Base-by-base conservation (phyloP, 2,329 filamentous ascomycete species). In the Chrysosporium queenslandicum region DNA sequence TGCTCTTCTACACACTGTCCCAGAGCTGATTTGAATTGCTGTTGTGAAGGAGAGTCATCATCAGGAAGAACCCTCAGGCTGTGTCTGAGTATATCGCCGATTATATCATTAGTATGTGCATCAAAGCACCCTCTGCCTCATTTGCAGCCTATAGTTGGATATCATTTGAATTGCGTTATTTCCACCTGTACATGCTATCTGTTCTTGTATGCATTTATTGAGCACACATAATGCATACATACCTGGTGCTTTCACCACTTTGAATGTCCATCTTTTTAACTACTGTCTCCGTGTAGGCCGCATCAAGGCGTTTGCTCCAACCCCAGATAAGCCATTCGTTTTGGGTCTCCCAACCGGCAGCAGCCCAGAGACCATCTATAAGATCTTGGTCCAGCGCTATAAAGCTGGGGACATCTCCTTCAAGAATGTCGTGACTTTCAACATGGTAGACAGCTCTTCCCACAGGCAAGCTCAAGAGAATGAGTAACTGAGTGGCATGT, bases 351-450 rank as follows among this genome's bases (percentile, higher is more conserved):
- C 87, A 8, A 94, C 87, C 1, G 87, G 87, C 50, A 89, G 85
- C 61, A 90, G 84, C 57, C 87, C 87, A 2, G 78, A 89, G 56
- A 76, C 80, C 48, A 82, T 92, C 58, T 94, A 94, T 73, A 81
- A 81, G 66, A 77, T 83, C 59, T 77, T 94, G 23, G 87, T 92
- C 46, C 62, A 71, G 58, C 64, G 65, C 34, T 63, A 69, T 61
- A 68, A 69, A 54, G 63, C 65, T 36, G 63, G 59, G 48, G 65
- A 87, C 64, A 82, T 94, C 63, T 91, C 87, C 1, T 94, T 94
- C 67, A 82, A 84, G 64, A 80, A 94, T 83, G 86, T 94, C 63
- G 79, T 92, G 64, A 94, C 87, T 23, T 94, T 94, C 76, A 92
- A 92, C 70, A 92, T 92, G 87, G 83, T 85, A 77, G 37, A 41